A percentile compares a stretch with the other conserved stretches of the same genome.
phyloP scores from a whole-genome alignment of 1,284 basidiomycete species.

The Neotropicomus parvogracilis region DNA sequence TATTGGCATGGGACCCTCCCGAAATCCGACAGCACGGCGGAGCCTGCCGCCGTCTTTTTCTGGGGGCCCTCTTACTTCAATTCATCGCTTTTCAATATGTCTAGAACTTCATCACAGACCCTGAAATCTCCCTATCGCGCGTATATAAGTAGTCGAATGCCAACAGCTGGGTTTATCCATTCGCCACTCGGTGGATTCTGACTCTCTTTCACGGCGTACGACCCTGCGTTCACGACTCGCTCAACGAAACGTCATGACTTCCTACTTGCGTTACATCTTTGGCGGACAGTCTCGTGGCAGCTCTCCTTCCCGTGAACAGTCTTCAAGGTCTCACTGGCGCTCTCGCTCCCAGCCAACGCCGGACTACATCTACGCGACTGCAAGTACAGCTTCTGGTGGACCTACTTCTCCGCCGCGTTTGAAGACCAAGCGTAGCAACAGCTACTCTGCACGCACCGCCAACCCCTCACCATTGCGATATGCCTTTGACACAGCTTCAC shows the following conservation, averaged over 20 bases:
- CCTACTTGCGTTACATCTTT: constrained; percentile 35
- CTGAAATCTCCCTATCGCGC: constrained; percentile 20
- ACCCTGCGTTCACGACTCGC: constrained; percentile 19
- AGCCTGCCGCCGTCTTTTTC: constrained; percentile 23
- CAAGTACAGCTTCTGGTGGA: constrained; percentile 18
- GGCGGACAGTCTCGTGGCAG: constrained; percentile 30
- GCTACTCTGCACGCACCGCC: constrained; percentile 31
- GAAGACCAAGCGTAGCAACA: constrained; percentile 36
- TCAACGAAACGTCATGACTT: constrained; percentile 26
- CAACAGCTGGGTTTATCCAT: constrained; percentile 4
- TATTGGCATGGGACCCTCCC: constrained; percentile 24
- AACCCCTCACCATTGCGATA: constrained; percentile 32
- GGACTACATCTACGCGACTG: constrained; percentile 29
- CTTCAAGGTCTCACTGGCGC: constrained; percentile 30
- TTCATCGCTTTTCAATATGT: constrained; percentile 15
- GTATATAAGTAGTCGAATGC: constrained; percentile 25
- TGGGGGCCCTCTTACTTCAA: constrained; percentile 37
- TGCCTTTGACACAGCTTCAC: constrained; percentile 24
- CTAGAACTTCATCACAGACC: constrained; percentile 27
- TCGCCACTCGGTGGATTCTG: constrained; percentile 10
- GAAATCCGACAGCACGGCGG: constrained; percentile 15
- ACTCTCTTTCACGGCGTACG: constrained; percentile 14
- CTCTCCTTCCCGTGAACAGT: constrained; percentile 24
- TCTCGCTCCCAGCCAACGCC: constrained; percentile 30
- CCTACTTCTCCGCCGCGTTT: constrained; percentile 29